Base-by-base conservation (phyloP, 1,284 basidiomycete genomes). In the Ustilago loliicola region DNA sequence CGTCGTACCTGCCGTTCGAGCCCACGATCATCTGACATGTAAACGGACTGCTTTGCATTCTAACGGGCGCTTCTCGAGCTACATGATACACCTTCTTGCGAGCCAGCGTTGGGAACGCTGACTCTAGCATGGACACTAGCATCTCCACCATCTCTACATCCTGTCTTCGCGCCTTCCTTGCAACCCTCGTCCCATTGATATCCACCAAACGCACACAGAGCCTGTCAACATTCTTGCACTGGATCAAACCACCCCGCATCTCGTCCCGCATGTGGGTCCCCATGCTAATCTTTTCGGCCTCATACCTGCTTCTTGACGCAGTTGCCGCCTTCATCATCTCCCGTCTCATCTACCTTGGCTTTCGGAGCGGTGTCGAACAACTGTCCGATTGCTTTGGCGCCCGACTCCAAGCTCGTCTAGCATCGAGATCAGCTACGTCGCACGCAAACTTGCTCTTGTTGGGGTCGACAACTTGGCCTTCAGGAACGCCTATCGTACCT, bases 301-400 rank as follows among this genome's bases (percentile, higher is more conserved):
- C 74, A 17, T 72, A 77, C 56, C 51, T 77, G 47, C 60, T 77
- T 2, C 69, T 77, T 38, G 74, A 77, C 57, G 69, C 69, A 19
- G 57, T 77, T 2, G 60, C 54, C 9, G 74, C 64, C 11, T 61
- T 72, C 17, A 53, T 67, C 69, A 68, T 77, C 55, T 65, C 74
- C 3, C 60, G 74, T 7, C 63, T 77, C 29, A 61, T 77, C 62
- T 77, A 77, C 25, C 62, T 77, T 23, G 69, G 66, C 30, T 17
- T 63, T 17, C 32, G 50, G 4, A 68, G 66, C 48, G 51, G 48
- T 13, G 1, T 72, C 19, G 48, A 59, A 25, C 64, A 36, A 19
- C 56, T 77, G 27, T 71, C 56, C 32, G 65, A 68, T 51, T 53
- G 62, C n/a, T 72, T 68, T 38, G 38, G 65, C 2, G 60, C 69